Percentiles rank a stretch among this genome's conserved stretches.
These are phyloP conservation scores for Pouteria campechiana DNA, from an alignment of 179 eudicot genomes.

Conservation along the genomic window DNA sequence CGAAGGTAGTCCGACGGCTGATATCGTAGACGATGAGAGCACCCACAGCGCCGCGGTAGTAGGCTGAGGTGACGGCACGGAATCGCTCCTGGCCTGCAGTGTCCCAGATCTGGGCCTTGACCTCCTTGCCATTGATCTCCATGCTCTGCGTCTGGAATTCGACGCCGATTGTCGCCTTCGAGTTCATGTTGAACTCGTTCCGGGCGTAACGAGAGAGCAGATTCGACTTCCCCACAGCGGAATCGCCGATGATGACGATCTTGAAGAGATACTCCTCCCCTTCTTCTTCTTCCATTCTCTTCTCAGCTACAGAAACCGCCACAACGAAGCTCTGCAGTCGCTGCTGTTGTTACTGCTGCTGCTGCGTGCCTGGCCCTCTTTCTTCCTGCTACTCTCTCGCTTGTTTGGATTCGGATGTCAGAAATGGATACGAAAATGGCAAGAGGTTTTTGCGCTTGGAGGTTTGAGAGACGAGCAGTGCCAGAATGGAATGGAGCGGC, in stretches of 20 bases:
- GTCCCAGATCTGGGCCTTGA: conserved; percentile 39
- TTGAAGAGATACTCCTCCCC: conserved; percentile 37
- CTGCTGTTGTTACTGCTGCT: too few species aligned
- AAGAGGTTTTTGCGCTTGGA: too few species aligned
- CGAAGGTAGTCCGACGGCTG: conserved; percentile 20
- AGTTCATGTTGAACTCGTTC: conserved; percentile 26
- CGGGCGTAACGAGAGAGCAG: conserved; percentile 23
- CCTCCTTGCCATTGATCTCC: conserved; percentile 26
- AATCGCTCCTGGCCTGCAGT: conserved; percentile 40
- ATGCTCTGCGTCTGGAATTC: conserved; percentile 34
- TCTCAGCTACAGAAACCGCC: too few species aligned
- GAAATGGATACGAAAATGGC: too few species aligned
- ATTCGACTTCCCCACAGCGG: conserved; percentile 36
- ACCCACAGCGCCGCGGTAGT: conserved; percentile 34
- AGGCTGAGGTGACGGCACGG: conserved; percentile 34
- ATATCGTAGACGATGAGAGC: conserved; percentile 36
- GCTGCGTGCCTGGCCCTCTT: too few species aligned
- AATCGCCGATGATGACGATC: conserved; percentile 33
- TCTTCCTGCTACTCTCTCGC: too few species aligned
- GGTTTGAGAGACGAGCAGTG: too few species aligned
- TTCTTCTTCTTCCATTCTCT: conserved; percentile 7
- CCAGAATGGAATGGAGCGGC: too few species aligned
- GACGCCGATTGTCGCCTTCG: conserved; percentile 34
- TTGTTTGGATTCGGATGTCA: too few species aligned
- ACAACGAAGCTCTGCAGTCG: too few species aligned